phyloP scores from a whole-genome alignment of 1,284 basidiomycete species.

The Ustilago tritici region DNA sequence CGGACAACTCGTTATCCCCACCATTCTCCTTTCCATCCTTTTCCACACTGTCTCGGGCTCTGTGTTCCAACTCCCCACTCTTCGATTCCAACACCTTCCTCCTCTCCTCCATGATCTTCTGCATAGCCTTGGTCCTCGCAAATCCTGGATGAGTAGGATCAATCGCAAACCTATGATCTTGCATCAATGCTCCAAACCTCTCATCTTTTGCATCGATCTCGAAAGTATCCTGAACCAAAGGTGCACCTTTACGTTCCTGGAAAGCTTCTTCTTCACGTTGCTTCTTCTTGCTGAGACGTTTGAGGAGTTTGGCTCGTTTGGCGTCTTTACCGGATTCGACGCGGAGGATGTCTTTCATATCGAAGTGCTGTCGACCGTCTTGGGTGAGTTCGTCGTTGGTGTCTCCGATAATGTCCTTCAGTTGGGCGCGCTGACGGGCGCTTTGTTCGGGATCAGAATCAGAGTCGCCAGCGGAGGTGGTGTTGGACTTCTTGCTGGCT shows the following conservation, averaged over 20 bases:
- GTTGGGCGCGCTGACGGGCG: constrained; percentile 34
- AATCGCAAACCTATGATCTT: constrained; percentile 92
- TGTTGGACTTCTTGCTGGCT: constrained; percentile 2
- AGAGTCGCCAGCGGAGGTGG: neutral
- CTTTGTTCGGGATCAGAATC: constrained; percentile 33
- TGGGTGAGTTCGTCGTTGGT: constrained; percentile 54
- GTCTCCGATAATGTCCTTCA: constrained; percentile 46
- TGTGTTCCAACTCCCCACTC: constrained; percentile 4
- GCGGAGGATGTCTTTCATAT: constrained; percentile 88
- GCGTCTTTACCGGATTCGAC: constrained; percentile 77
- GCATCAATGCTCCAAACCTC: constrained; percentile 86
- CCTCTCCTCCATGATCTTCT: constrained; percentile 61
- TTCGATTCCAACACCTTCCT: constrained; percentile 31
- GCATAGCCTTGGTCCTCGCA: constrained; percentile 67
- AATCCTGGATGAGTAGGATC: constrained; percentile 87
- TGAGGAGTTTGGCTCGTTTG: constrained; percentile 62
- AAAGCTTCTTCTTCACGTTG: constrained; percentile 44
- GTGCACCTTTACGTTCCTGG: constrained; percentile 70
- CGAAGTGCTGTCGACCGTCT: constrained; percentile 77
- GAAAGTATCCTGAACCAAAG: constrained; percentile 73
- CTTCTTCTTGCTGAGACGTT: constrained; percentile 54
- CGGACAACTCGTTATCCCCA: constrained; percentile 22
- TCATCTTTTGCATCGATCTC: constrained; percentile 86
- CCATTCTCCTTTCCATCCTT: neutral
- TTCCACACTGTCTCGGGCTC: neutral